Conservation (phyloP, 2,329 filamentous ascomycete species). For the Ceratocystis harringtonii region DNA sequence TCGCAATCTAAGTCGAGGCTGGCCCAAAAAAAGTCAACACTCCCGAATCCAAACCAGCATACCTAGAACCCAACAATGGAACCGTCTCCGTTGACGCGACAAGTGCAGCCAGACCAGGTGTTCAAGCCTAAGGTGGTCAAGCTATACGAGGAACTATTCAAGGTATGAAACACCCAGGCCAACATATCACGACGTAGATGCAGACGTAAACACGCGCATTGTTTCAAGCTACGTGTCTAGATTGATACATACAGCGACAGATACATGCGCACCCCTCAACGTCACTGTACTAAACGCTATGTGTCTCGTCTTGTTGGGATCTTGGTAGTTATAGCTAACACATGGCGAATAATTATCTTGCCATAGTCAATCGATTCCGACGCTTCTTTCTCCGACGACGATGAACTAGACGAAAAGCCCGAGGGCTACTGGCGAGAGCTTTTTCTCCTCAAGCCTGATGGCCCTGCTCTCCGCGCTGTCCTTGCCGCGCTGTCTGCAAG, state of each 20-base stretch:
- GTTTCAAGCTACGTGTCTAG: neutral
- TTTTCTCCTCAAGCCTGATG: constrained; percentile 76
- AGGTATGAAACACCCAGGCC: constrained; percentile 31
- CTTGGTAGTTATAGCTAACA: neutral
- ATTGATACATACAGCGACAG: no score
- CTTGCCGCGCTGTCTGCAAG: constrained; percentile 57
- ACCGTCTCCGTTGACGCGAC: constrained; percentile 82
- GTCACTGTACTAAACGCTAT: no score
- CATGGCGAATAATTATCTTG: neutral
- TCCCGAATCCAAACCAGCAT: neutral
- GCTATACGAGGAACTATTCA: constrained; percentile 75
- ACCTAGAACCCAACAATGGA: constrained; percentile 44
- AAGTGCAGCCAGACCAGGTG: constrained; percentile 62
- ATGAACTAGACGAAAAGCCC: constrained; percentile 52
- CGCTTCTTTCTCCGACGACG: constrained; percentile 30
- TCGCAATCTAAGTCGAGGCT: neutral
- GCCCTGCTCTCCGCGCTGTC: constrained; percentile 48
- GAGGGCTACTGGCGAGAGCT: constrained; percentile 96
- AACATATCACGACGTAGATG: no score
- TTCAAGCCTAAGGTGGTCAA: constrained; percentile 91
- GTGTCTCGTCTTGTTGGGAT: neutral
- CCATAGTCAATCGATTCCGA: neutral
- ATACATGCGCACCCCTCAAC: no score
- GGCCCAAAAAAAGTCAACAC: neutral
- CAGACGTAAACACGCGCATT: neutral